Conservation (phyloP, 2,329 filamentous ascomycete species). For the Nectriaceae sp. region DNA sequence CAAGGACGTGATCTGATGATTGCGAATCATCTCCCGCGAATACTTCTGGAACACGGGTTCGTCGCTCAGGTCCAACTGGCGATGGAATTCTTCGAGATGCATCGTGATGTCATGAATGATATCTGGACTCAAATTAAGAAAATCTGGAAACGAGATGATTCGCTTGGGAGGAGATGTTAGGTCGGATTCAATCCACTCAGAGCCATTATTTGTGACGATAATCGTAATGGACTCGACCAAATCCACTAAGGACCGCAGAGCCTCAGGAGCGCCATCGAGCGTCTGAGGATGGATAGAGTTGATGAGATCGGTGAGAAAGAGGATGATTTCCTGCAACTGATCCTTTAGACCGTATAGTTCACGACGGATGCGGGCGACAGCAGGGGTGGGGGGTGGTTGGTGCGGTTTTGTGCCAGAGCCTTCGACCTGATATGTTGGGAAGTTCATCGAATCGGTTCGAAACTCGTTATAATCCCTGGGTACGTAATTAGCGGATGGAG, state of each 20-base stretch:
- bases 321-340: slow-evolving; percentile 3
- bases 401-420: background rate
- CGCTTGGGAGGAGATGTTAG: background rate
- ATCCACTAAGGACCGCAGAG: slow-evolving; percentile 1
- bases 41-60: background rate
- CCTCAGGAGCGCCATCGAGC: background rate
- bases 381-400: slow-evolving; percentile 10
- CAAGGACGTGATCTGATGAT: slow-evolving; percentile 19
- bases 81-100: slow-evolving; percentile 12
- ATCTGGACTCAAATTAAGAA: slow-evolving; percentile 17
- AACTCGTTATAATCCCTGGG: slow-evolving; percentile 24
- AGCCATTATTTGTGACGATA: slow-evolving; percentile 24
- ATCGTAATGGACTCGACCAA: slow-evolving; percentile 17
- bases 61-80: slow-evolving; percentile 13
- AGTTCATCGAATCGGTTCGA: slow-evolving; percentile 13
- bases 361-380: slow-evolving; percentile 13
- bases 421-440: background rate
- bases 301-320: slow-evolving; percentile 9
- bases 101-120: slow-evolving; percentile 13
- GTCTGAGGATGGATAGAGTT: background rate
- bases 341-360: slow-evolving; percentile 25
- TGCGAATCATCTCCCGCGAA: slow-evolving; percentile 11
- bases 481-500: background rate
- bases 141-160: slow-evolving; percentile 18
- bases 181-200: slow-evolving; percentile 27